These are phyloP conservation scores for Fusarium continuum DNA, from an alignment of 2,329 filamentous ascomycete genomes.

Conservation along the genomic window DNA sequence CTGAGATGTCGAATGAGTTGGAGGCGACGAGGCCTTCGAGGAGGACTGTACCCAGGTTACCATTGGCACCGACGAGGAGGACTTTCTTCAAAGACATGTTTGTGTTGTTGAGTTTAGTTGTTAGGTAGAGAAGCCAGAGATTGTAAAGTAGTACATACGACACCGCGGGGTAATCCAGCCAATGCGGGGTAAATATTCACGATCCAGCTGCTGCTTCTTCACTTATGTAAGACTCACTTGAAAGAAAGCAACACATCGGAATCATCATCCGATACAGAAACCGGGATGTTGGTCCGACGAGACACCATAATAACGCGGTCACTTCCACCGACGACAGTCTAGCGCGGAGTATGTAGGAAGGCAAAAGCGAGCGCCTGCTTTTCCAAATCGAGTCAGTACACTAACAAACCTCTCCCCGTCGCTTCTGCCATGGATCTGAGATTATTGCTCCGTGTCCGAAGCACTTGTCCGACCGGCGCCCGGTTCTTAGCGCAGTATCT, in stretches of 20 bases:
- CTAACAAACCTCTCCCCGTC: not conserved
- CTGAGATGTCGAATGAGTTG: conserved; percentile 59
- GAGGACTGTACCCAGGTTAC: conserved; percentile 53
- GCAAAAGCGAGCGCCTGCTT: not conserved
- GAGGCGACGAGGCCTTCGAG: conserved; percentile 50
- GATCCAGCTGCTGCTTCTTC: not conserved
- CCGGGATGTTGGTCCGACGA: conserved; percentile 21
- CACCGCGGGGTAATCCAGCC: conserved; percentile 23
- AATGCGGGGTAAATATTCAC: conserved; percentile 19
- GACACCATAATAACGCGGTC: not conserved
- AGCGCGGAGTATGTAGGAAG: not conserved
- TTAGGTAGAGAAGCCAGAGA: not conserved
- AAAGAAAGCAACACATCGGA: conserved; percentile 11
- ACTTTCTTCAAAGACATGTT: conserved; percentile 46
- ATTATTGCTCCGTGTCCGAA: conserved; percentile 4
- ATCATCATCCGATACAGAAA: conserved; percentile 6
- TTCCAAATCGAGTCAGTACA: too few species aligned
- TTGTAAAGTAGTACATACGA: conserved; percentile 2
- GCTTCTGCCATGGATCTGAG: not conserved
- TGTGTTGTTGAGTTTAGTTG: not conserved
- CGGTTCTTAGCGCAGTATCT: conserved; percentile 7
- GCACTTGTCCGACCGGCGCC: not conserved
- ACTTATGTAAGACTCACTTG: not conserved
- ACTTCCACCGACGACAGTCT: not conserved
- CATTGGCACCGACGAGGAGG: conserved; percentile 50